A percentile compares a stretch with the other conserved stretches of the same genome.
These are phyloP conservation scores for Amanita rimosa DNA, from an alignment of 768 basidiomycete species.

Conservation along the genomic window DNA sequence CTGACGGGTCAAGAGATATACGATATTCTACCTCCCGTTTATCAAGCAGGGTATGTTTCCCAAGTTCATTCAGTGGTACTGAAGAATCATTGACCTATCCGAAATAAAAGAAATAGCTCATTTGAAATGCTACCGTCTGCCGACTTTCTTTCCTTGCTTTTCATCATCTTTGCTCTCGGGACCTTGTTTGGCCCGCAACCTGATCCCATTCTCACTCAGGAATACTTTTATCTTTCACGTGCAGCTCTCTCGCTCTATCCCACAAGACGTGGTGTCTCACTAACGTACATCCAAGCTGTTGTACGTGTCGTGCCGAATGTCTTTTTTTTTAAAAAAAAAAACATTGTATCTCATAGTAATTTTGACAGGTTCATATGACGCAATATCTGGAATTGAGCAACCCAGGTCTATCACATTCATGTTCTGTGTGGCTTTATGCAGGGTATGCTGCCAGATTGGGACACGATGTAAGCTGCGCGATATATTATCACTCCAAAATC, in stretches of 20 bases:
- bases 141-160: constrained; percentile 51
- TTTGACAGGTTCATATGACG: constrained; percentile 26
- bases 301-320: constrained; percentile 22
- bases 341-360: no score
- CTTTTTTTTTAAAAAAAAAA: no score
- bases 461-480: constrained; percentile 37
- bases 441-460: constrained; percentile 49
- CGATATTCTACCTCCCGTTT: constrained; percentile 41
- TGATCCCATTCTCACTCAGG: constrained; percentile 41
- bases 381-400: constrained; percentile 51
- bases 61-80: background rate
- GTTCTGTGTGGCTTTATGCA: constrained; percentile 43
- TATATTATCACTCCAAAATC: background rate
- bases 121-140: constrained; percentile 3
- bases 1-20: constrained; percentile 42
- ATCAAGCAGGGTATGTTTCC: constrained; percentile 36
- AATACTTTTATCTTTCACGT: constrained; percentile 51
- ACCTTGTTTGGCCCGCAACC: constrained; percentile 43
- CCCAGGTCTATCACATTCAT: constrained; percentile 24
- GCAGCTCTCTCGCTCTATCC: constrained; percentile 37
- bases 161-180: constrained; percentile 55
- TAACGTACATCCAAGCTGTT: constrained; percentile 41
- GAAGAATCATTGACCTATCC: background rate
- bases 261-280: constrained; percentile 37
- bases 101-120: background rate